Percentiles rank a stretch among this genome's conserved stretches.
Conservation (phyloP, 2,329 filamentous ascomycete genomes). For the Exophiala sp. region DNA sequence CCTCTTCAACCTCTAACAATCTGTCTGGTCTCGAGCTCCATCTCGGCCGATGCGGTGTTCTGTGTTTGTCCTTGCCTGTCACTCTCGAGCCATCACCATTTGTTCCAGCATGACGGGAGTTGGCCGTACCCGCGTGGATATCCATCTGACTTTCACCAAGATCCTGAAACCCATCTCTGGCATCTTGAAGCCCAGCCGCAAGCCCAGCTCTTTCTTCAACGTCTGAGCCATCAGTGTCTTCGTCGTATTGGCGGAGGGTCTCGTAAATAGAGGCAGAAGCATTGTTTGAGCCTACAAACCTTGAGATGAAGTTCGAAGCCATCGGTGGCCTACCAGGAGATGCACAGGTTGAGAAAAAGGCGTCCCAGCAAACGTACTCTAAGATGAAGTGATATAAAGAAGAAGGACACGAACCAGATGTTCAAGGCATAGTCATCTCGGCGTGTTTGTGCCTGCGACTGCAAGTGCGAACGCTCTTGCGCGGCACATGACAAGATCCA, state of each 20-base stretch:
- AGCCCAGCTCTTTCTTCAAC: constrained; percentile 46
- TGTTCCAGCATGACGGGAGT: background rate
- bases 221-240: constrained; percentile 44
- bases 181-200: constrained; percentile 28
- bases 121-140: background rate
- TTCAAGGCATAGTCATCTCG: constrained; percentile 15
- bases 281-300: constrained; percentile 43
- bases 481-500: constrained; percentile 23
- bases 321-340: constrained; percentile 36
- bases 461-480: constrained; percentile 15
- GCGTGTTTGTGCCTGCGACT: constrained; percentile 17
- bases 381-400: background rate
- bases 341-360: background rate
- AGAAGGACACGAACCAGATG: background rate
- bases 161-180: constrained; percentile 18
- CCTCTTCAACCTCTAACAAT: constrained; percentile 45
- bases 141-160: constrained; percentile 2
- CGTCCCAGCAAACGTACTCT: background rate
- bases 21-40: constrained; percentile 13
- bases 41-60: constrained; percentile 6
- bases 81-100: background rate
- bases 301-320: constrained; percentile 53
- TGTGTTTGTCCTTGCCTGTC: constrained; percentile 18
- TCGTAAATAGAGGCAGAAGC: constrained; percentile 45
- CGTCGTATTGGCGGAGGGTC: constrained; percentile 45